These are phyloP conservation scores for Vitis amurensis DNA, from an alignment of 164 flowering plant species.

Conservation along the genomic window DNA sequence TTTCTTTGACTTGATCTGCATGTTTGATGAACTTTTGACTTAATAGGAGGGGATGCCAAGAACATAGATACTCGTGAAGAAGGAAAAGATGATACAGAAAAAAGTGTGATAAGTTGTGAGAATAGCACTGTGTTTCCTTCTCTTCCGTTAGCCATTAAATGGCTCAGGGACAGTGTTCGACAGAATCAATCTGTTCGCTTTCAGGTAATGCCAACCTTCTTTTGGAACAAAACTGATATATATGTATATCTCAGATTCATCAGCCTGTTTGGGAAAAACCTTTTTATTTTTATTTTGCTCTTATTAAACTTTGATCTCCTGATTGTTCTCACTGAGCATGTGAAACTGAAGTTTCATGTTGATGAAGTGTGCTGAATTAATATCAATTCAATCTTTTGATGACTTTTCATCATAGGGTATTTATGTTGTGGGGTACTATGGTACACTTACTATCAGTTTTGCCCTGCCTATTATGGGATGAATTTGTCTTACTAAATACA, in stretches of 20 bases:
- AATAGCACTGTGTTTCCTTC: constrained; percentile 69
- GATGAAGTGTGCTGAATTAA: too few relatives aligned
- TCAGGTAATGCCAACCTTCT: constrained; percentile 54
- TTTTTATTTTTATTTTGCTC: neutral
- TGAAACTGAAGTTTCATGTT: neutral
- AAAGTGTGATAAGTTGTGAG: constrained; percentile 33
- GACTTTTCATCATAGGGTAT: too few relatives aligned
- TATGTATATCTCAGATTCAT: neutral
- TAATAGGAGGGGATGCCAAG: constrained; percentile 37
- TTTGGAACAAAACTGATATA: neutral
- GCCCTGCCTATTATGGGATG: too few relatives aligned
- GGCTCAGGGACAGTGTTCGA: constrained; percentile 70
- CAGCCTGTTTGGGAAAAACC: neutral
- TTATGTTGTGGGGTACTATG: too few relatives aligned
- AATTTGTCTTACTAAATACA: too few relatives aligned
- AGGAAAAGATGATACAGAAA: constrained; percentile 32
- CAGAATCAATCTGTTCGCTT: constrained; percentile 61
- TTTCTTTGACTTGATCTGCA: neutral
- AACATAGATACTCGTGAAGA: constrained; percentile 37
- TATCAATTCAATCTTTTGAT: too few relatives aligned
- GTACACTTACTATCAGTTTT: too few relatives aligned
- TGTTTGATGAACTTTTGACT: neutral
- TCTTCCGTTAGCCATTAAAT: constrained; percentile 76
- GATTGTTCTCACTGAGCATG: neutral
- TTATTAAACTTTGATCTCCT: neutral